These are phyloP conservation scores for Colletotrichum viniferum DNA, from an alignment of 2,329 filamentous ascomycete species.

Conservation along the genomic window DNA sequence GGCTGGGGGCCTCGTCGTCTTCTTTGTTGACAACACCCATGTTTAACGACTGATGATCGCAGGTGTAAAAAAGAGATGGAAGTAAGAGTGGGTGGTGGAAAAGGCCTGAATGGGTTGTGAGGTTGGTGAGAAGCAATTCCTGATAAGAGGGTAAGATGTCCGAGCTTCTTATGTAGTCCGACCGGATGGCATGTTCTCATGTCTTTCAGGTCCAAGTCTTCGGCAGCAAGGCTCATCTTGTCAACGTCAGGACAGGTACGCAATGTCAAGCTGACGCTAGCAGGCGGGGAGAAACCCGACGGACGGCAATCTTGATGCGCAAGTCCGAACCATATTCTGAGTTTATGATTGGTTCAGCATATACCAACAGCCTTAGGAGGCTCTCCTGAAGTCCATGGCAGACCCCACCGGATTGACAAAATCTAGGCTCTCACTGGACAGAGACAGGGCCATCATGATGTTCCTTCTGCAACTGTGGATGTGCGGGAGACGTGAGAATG, in stretches of 20 bases:
- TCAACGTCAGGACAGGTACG: neutral
- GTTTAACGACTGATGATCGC: neutral
- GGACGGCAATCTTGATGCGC: neutral
- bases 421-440: neutral
- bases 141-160: neutral
- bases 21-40: neutral
- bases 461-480: neutral
- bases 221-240: neutral
- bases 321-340: neutral
- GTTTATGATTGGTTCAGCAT: neutral
- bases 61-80: neutral
- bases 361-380: neutral
- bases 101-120: neutral
- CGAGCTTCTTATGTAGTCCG: neutral
- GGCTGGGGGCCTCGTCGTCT: neutral
- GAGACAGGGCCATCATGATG: neutral
- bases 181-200: neutral
- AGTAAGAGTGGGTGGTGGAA: neutral
- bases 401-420: neutral
- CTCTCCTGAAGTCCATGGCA: neutral
- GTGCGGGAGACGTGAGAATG: neutral
- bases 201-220: neutral
- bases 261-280: neutral
- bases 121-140: neutral
- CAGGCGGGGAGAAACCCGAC: neutral